Conservation (phyloP, 1,284 basidiomycete genomes). For the Malassezia vespertilionis region DNA sequence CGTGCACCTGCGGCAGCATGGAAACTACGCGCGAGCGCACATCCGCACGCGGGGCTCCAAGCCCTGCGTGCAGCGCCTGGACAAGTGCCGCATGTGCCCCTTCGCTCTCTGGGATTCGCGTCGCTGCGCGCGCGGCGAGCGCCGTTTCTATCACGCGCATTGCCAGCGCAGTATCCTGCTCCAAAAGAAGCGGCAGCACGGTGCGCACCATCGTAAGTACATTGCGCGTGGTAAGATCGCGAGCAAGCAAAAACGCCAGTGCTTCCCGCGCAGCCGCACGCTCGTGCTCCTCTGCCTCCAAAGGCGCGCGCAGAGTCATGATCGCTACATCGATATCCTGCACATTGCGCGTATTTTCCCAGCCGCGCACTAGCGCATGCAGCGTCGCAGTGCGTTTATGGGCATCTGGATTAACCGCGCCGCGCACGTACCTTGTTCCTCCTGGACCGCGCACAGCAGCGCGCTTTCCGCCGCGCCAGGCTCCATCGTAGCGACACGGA, state of each 20-base stretch:
- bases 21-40: slow-evolving; percentile 15
- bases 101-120: slow-evolving; percentile 8
- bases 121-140: not conserved
- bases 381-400: not conserved
- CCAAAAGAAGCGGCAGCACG: not conserved
- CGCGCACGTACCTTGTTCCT: not conserved
- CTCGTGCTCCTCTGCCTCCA: not conserved
- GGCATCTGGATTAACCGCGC: not conserved
- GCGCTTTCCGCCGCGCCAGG: not conserved
- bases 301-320: not conserved
- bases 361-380: not conserved
- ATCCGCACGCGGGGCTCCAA: not conserved
- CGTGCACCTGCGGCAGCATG: slow-evolving; percentile 21
- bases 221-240: not conserved
- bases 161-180: not conserved
- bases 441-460: slow-evolving; percentile 8
- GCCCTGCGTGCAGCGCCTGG: slow-evolving; percentile 3
- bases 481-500: not conserved
- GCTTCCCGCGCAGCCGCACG: not conserved
- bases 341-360: slow-evolving; percentile 1
- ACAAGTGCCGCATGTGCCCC: slow-evolving; percentile 1
- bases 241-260: not conserved
- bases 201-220: slow-evolving; percentile 8
- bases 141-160: not conserved
- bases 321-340: slow-evolving; percentile 10